These are phyloP conservation scores for Sapria himalayana DNA, from an alignment of 345 rosid genomes.

Conservation along the genomic window DNA sequence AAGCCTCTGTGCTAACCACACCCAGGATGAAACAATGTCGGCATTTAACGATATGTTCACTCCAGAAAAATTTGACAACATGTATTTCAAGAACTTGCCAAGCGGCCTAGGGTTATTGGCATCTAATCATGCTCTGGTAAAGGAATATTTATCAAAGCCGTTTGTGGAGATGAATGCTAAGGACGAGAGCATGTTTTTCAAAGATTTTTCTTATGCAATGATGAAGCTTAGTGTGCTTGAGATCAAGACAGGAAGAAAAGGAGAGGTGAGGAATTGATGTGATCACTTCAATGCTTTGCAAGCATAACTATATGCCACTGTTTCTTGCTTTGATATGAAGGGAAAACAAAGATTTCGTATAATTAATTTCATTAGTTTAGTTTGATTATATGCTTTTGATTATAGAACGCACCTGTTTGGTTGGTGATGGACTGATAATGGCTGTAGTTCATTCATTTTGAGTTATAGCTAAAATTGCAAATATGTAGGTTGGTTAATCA, in stretches of 20 bases:
- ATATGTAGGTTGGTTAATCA: too few species aligned
- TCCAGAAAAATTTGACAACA: slow-evolving; percentile 32
- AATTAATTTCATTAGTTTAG: too few species aligned
- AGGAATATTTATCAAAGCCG: slow-evolving; percentile 16
- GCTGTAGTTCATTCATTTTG: too few species aligned
- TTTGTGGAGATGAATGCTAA: slow-evolving; percentile 20
- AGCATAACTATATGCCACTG: too few species aligned
- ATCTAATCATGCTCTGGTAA: slow-evolving; percentile 14
- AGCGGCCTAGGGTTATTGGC: slow-evolving; percentile 22
- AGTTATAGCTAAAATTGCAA: too few species aligned
- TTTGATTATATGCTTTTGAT: too few species aligned
- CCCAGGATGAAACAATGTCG: slow-evolving; percentile 15
- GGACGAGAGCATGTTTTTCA: slow-evolving; percentile 20
- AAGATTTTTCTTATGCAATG: slow-evolving; percentile 27
- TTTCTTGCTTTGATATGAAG: too few species aligned
- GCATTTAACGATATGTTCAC: slow-evolving; percentile 41
- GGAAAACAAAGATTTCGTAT: too few species aligned
- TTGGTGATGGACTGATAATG: too few species aligned
- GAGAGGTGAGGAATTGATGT: slow-evolving; percentile 36
- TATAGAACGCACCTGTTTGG: too few species aligned
- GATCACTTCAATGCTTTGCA: slow-evolving; percentile 34
- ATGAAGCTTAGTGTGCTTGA: slow-evolving; percentile 19
- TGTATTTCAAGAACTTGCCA: slow-evolving; percentile 25
- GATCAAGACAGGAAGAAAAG: slow-evolving; percentile 21
- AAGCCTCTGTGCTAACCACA: slow-evolving; percentile 16